Evolutionary conservation across 2,329 filamentous ascomycete genomes (phyloP), one percentile per base, ranked within the genome.

Genomic region (Akanthomyces muscarius): DNA sequence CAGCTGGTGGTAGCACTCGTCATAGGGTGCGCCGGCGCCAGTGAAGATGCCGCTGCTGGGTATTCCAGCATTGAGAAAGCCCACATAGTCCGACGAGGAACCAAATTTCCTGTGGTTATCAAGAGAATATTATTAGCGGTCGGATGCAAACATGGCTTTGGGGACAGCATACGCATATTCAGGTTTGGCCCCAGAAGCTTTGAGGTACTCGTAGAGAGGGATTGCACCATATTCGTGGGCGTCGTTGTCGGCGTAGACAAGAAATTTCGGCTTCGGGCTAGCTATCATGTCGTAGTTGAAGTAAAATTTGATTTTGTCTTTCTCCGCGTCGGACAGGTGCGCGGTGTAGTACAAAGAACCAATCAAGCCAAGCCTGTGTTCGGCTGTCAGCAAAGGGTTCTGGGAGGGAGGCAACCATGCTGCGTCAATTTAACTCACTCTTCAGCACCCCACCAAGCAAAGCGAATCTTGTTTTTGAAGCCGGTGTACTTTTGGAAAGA

Each of bases 211-310:
- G 62, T 70, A 60, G 23, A 80, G 67, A 42, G 70, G 68, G 41
- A 71, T 60, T 33, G 75, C 75, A 33, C 76, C 78, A 45, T 71
- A 65, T 50, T 70, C 66, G 65, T 80, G 75, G 10, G 71, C 77
- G 23, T 78, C 74, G 33, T 71, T 73, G 65, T 75, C 74, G 50
- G 75, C 70, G 61, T 80, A 78, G 8, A 81, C 73, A 60, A 68
- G 69, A 68, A 74, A 80, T 47, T 69, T 66, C 13, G 78, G 75
- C n/a, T 70, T 68, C 4, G 73, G 71, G 18, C 77, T 80, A n/a
- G 75, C 79, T 62, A 89, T 87, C 88, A 90, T 90, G 74, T 90
- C 87, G 69, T 87, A 89, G 76, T 90, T 88, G 71, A 89, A 83
- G 76, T 89, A 88, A 38, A 89, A 84, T 2, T 82, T 79, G 69